A percentile compares a stretch with the other conserved stretches of the same genome.
These are phyloP conservation scores for Carex kokanica DNA, from an alignment of 176 grass and related monocot species.

Conservation along the genomic window DNA sequence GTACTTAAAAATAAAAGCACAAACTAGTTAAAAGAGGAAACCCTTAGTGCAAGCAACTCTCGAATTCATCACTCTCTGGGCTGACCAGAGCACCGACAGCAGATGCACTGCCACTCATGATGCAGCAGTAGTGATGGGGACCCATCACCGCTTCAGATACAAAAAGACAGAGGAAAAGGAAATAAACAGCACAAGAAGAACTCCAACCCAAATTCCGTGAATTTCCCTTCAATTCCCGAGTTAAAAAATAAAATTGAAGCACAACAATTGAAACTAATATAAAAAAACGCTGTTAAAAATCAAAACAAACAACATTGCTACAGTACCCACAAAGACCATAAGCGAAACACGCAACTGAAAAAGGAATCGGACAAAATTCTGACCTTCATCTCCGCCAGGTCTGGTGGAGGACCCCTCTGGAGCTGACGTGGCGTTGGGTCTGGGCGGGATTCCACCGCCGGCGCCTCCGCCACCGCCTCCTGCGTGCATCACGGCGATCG, in stretches of 20 bases:
- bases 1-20: conserved; percentile 14
- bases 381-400: conserved; percentile 57
- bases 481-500: conserved; percentile 39
- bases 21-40: conserved; percentile 3
- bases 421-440: background rate
- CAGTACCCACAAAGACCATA: background rate
- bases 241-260: background rate
- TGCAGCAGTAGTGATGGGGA: background rate
- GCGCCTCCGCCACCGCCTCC: conserved; percentile 29
- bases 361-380: conserved; percentile 15
- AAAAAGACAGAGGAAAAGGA: conserved; percentile 9
- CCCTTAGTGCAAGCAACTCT: background rate
- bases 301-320: conserved; percentile 21
- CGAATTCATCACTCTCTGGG: background rate
- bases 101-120: background rate
- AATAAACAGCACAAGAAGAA: background rate
- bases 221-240: background rate
- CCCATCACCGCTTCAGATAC: background rate
- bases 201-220: background rate
- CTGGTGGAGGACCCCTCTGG: conserved; percentile 45
- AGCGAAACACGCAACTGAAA: background rate
- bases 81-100: background rate
- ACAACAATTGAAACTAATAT: background rate
- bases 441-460: conserved; percentile 18
- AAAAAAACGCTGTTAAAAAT: background rate